Evolutionary conservation across 176 grass and related monocot species (phyloP).

Genomic region (Oryza meyeriana): DNA sequence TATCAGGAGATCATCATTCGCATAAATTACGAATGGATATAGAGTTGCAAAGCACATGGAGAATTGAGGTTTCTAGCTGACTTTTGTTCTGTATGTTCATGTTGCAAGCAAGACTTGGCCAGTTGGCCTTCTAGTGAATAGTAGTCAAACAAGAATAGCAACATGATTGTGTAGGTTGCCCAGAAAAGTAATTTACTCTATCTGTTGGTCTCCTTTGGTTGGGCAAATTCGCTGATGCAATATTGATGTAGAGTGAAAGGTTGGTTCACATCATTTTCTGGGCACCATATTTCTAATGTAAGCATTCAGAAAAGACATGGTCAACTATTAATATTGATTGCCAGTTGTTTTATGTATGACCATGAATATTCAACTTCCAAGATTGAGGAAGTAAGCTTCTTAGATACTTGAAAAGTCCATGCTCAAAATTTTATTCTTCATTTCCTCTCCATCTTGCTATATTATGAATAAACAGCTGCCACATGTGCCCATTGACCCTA

Average conservation of each 20-base stretch:
- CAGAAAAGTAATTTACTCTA: conserved; percentile 13
- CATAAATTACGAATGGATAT: not conserved
- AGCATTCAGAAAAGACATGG: not conserved
- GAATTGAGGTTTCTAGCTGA: conserved; percentile 11
- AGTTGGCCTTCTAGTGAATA: conserved; percentile 24
- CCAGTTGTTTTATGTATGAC: conserved; percentile 12
- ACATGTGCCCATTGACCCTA: not conserved
- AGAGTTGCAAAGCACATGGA: not conserved
- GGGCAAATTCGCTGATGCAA: conserved; percentile 14
- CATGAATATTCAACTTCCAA: conserved; percentile 1
- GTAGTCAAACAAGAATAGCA: conserved; percentile 30
- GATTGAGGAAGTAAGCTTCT: not conserved
- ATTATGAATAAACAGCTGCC: not conserved
- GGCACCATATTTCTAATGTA: conserved; percentile 11
- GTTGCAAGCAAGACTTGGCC: no score
- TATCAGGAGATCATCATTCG: not conserved
- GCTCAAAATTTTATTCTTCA: not conserved
- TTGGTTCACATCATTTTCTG: conserved; percentile 12
- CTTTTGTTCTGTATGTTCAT: conserved; percentile 9
- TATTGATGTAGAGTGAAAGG: conserved; percentile 14
- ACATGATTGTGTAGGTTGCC: not conserved
- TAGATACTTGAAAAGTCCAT: not conserved
- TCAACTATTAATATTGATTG: conserved; percentile 7
- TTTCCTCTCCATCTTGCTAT: not conserved
- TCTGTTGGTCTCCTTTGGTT: conserved; percentile 18